phyloP scores from a whole-genome alignment of 257 asterid species.

The Petunia axillaris region DNA sequence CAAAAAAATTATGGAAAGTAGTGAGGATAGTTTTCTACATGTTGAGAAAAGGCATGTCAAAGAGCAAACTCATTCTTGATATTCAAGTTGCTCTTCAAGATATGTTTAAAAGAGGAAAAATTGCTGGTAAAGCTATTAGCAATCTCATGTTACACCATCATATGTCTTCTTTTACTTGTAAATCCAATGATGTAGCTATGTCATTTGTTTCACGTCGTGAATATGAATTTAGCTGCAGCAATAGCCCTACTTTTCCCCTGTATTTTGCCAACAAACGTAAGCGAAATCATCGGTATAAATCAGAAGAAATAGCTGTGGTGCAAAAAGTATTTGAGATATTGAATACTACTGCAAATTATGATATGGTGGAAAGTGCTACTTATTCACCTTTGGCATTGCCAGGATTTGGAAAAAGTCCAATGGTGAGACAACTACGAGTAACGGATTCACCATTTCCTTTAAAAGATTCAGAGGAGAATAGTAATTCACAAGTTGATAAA shows the following conservation, averaged over 20 bases:
- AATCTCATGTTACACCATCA: conserved; percentile 39
- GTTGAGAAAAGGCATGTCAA: conserved; percentile 47
- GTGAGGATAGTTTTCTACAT: conserved; percentile 37
- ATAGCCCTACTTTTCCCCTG: conserved; percentile 32
- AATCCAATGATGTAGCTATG: conserved; percentile 34
- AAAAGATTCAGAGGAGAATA: conserved; percentile 40
- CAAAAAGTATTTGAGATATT: conserved; percentile 30
- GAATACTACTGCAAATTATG: conserved; percentile 29
- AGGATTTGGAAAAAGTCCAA: conserved; percentile 48
- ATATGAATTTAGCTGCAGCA: conserved; percentile 56
- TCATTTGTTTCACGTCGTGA: conserved; percentile 40
- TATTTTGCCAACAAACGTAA: conserved; percentile 32
- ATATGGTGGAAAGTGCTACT: neutral
- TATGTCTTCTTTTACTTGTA: conserved; percentile 36
- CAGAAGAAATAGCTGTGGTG: conserved; percentile 12
- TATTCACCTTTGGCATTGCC: conserved; percentile 35
- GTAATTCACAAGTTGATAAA: conserved; percentile 40
- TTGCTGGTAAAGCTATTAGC: conserved; percentile 43
- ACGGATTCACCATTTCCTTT: conserved; percentile 54
- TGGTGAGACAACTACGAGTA: conserved; percentile 47
- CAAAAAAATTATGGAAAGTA: conserved; percentile 39
- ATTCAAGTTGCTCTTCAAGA: conserved; percentile 34
- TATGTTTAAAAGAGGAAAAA: conserved; percentile 39
- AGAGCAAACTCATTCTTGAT: conserved; percentile 38
- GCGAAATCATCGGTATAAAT: conserved; percentile 13